Conservation (phyloP, 2,329 filamentous ascomycete genomes). For the Mycosphaerelloides madeirae region DNA sequence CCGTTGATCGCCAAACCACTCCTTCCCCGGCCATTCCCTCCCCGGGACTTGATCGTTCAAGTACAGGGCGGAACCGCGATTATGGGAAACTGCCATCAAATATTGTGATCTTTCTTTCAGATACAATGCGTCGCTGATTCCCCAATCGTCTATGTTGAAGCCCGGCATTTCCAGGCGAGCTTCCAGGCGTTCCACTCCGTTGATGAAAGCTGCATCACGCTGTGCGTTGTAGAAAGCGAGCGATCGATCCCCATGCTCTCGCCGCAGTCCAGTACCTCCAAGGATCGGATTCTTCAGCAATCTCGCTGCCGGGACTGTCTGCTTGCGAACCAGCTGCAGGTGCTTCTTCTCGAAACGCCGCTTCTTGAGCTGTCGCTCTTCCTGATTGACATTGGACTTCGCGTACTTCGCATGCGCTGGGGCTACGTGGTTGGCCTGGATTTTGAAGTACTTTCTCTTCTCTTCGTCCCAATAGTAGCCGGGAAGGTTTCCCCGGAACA, state of each 20-base stretch:
- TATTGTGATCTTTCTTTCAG: neutral
- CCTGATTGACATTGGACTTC: slow-evolving; percentile 35
- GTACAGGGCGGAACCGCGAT: slow-evolving; percentile 3
- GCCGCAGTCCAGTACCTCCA: slow-evolving; percentile 1
- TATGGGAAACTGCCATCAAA: slow-evolving; percentile 2
- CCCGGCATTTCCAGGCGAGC: neutral
- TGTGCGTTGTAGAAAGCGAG: neutral
- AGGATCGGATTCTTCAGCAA: slow-evolving; percentile 4
- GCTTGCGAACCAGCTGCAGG: slow-evolving; percentile 13
- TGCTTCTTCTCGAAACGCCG: slow-evolving; percentile 24
- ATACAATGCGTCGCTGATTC: slow-evolving; percentile 1
- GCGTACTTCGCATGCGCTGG: slow-evolving; percentile 38
- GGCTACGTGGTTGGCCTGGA: slow-evolving; percentile 37
- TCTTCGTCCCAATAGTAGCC: slow-evolving; percentile 46
- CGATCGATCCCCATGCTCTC: slow-evolving; percentile 4
- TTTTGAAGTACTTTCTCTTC: slow-evolving; percentile 49
- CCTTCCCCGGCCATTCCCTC: neutral
- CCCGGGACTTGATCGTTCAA: neutral
- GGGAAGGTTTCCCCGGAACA: slow-evolving; percentile 42
- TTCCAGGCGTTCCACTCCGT: slow-evolving; percentile 1
- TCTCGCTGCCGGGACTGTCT: slow-evolving; percentile 15
- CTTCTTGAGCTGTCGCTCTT: slow-evolving; percentile 32
- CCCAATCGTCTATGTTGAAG: neutral
- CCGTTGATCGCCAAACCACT: neutral
- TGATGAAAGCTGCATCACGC: neutral